Evolutionary conservation across 1,139 yeast species (phyloP).

Genomic region (Candida sojae): DNA sequence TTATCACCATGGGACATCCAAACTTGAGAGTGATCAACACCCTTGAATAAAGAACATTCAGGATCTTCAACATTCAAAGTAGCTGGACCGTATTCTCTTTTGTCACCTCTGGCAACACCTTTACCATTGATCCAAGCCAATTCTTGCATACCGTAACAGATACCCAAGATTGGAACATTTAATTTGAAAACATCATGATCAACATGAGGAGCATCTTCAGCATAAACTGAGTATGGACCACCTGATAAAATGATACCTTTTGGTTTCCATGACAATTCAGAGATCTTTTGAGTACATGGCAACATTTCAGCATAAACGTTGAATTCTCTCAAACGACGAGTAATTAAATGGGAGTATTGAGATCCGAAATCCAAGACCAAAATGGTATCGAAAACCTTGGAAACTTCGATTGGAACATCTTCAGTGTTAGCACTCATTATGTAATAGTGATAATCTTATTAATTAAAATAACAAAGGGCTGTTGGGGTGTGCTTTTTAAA

Average conservation of each 20-base stretch:
- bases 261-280: constrained; percentile 92
- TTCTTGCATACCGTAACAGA: constrained; percentile 99
- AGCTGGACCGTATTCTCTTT: constrained; percentile 98
- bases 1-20: constrained; percentile 99
- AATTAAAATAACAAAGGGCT: neutral
- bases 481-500: neutral
- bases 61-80: constrained; percentile 74
- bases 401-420: constrained; percentile 60
- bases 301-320: constrained; percentile 98
- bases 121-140: constrained; percentile 97
- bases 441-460: neutral
- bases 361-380: constrained; percentile 98
- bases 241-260: constrained; percentile 96
- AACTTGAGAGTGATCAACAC: constrained; percentile 88
- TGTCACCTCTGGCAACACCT: constrained; percentile 94
- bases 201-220: constrained; percentile 94
- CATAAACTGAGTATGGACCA: constrained; percentile 97
- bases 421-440: constrained; percentile 10
- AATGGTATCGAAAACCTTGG: constrained; percentile 91
- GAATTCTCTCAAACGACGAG: constrained; percentile 97
- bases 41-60: constrained; percentile 74
- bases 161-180: constrained; percentile 92
- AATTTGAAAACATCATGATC: constrained; percentile 91
- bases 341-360: constrained; percentile 94
- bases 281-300: constrained; percentile 96